These are phyloP conservation scores for Aspergillus saccharolyticus DNA, from an alignment of 495 filamentous ascomycete species.

Conservation along the genomic window DNA sequence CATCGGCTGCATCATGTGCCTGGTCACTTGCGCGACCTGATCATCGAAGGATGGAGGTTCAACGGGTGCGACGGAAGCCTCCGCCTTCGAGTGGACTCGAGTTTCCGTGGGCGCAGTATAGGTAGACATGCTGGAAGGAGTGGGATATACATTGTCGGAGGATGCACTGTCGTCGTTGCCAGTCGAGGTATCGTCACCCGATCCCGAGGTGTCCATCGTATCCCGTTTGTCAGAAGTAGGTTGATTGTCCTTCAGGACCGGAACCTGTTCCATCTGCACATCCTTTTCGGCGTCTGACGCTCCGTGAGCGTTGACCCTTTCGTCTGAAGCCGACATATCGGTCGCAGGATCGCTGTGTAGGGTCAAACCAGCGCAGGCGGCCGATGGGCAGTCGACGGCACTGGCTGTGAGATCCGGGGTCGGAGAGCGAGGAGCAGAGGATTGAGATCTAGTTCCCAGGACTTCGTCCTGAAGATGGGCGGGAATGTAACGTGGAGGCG, in stretches of 20 bases:
- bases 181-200: slow-evolving; percentile 20
- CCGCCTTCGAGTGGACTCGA: slow-evolving; percentile 14
- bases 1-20: slow-evolving; percentile 45
- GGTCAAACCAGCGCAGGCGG: slow-evolving; percentile 67
- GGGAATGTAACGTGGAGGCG: slow-evolving; percentile 51
- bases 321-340: slow-evolving; percentile 42
- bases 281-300: slow-evolving; percentile 45
- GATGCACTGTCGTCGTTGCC: slow-evolving; percentile 16
- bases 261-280: slow-evolving; percentile 26
- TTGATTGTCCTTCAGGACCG: slow-evolving; percentile 20
- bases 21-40: slow-evolving; percentile 67
- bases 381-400: slow-evolving; percentile 61
- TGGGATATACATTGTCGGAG: slow-evolving; percentile 27
- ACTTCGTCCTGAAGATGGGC: slow-evolving; percentile 60
- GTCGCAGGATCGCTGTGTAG: slow-evolving; percentile 57
- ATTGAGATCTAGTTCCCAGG: slow-evolving; percentile 32
- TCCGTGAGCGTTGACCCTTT: slow-evolving; percentile 35
- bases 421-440: slow-evolving; percentile 42
- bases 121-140: slow-evolving; percentile 29
- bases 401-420: slow-evolving; percentile 50
- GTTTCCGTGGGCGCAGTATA: slow-evolving; percentile 21
- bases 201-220: slow-evolving; percentile 22
- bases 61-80: slow-evolving; percentile 9
- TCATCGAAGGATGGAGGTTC: slow-evolving; percentile 63
- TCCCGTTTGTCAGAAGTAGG: slow-evolving; percentile 15